phyloP scores from a whole-genome alignment of 139 green algal species.

The Yamagishiella unicocca region DNA sequence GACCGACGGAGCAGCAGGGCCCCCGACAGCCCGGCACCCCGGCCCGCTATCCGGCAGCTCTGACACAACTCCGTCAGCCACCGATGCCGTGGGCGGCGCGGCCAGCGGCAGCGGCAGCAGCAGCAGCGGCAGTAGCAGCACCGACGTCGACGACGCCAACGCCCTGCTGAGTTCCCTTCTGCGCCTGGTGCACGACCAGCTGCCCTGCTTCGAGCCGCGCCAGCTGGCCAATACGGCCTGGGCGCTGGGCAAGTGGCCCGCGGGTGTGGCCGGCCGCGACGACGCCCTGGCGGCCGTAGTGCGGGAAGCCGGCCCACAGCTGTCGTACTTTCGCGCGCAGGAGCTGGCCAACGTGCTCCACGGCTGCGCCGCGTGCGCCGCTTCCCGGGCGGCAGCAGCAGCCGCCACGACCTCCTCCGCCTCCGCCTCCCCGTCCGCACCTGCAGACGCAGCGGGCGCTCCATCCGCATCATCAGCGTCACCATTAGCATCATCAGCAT shows the following conservation, averaged over 20 bases:
- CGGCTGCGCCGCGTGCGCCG: background rate
- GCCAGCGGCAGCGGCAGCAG: background rate
- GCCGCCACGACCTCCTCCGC: background rate
- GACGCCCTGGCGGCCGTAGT: background rate
- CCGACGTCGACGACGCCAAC: background rate
- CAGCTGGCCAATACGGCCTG: constrained; percentile 34
- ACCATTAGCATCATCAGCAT: background rate
- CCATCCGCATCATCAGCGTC: background rate
- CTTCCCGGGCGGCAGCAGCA: background rate
- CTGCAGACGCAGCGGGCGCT: background rate
- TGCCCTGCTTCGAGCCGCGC: constrained; percentile 18
- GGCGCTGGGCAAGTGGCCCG: constrained; percentile 41
- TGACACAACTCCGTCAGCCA: no score
- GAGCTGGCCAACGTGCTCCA: constrained; percentile 41
- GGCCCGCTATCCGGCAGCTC: no score
- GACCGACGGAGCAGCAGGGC: no score
- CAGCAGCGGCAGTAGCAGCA: background rate
- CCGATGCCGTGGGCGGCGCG: no score
- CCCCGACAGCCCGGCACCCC: no score
- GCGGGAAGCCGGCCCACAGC: background rate
- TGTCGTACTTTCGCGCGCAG: constrained; percentile 1
- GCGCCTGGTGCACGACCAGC: background rate
- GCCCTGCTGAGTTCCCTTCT: background rate
- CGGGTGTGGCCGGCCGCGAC: background rate
- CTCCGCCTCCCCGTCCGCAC: background rate